Base-by-base conservation (phyloP, 2,329 filamentous ascomycete species). In the Neopestalotiopsis sp. region DNA sequence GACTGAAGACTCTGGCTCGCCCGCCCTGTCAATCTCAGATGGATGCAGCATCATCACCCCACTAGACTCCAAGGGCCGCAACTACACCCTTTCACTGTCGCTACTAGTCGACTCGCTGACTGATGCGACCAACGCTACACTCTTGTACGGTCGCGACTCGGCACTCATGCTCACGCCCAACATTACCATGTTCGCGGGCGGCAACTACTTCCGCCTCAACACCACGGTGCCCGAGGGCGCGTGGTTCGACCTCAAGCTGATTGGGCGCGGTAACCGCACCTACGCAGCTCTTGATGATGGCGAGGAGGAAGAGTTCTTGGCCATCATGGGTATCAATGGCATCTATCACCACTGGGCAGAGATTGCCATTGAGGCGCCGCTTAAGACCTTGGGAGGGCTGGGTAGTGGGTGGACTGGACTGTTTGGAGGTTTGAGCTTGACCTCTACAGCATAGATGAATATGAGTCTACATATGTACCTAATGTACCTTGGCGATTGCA, bases 41-140 rank as follows among this genome's bases (percentile, higher is more conserved):
- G 69, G 75, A 0, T 88, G 86, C 72, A 76, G 76, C 3, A 68
- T 88, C 1, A 76, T 69, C 1, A 88, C 86, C 0, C 85, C 85
- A 0, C 74, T 87, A 9, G 75, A 76, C 0, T 86, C 84, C 42
- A 90, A 90, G 74, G 88, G 88, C 2, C 81, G 86, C 68, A 81
- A 89, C 72, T 90, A 90, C 75, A 88, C 84, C 0, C 80, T 90
- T 1, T 80, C 83, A 0, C 79, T 89, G 14, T 77, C 79, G 0
- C 72, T 86, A 5, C 77, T 72, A 17, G 52, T 81, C 9, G 71
- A 75, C n/a, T 73, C 77, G 1, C 76, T 82, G 0, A 72, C 71
- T 0, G 75, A 76, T 13, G 67, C 72, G 2, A 76, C 73, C 1
- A 81, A 82, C 40, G 81, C 80, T 0, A 81, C 78, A 2, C 74